phyloP scores from a whole-genome alignment of 176 grass and related monocot genomes.

The Triticum aestivum region DNA sequence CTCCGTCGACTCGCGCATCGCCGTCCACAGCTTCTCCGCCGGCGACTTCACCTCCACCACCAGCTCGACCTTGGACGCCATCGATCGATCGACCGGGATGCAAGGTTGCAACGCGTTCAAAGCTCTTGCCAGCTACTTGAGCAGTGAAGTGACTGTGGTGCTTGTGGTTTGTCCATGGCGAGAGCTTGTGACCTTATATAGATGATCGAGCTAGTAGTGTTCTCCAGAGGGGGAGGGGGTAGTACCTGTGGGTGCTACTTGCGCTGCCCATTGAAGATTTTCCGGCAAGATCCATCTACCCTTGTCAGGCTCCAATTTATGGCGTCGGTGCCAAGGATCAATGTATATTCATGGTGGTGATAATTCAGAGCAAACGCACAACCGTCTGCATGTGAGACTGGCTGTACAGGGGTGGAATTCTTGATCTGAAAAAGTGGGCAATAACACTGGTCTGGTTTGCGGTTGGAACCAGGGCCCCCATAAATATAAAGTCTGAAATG shows the following conservation, averaged over 20 bases:
- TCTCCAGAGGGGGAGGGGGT: neutral
- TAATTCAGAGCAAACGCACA: neutral
- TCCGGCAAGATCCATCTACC: slow-evolving; percentile 44
- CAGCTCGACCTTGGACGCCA: slow-evolving; percentile 72
- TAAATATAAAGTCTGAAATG: neutral
- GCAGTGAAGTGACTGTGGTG: neutral
- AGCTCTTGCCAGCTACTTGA: neutral
- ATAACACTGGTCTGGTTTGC: neutral
- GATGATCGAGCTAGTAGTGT: neutral
- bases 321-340: slow-evolving; percentile 34
- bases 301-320: slow-evolving; percentile 35
- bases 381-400: neutral
- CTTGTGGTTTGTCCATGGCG: slow-evolving; percentile 26
- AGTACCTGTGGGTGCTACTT: neutral
- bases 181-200: slow-evolving; percentile 19
- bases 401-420: neutral
- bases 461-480: neutral
- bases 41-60: slow-evolving; percentile 68
- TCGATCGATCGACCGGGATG: slow-evolving; percentile 16
- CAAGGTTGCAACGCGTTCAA: neutral
- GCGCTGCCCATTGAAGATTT: slow-evolving; percentile 37
- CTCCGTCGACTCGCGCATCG: slow-evolving; percentile 54
- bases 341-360: neutral
- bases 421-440: neutral
- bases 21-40: slow-evolving; percentile 74